Conservation (phyloP, 257 asterid species). For the Scutellaria galericulata region DNA sequence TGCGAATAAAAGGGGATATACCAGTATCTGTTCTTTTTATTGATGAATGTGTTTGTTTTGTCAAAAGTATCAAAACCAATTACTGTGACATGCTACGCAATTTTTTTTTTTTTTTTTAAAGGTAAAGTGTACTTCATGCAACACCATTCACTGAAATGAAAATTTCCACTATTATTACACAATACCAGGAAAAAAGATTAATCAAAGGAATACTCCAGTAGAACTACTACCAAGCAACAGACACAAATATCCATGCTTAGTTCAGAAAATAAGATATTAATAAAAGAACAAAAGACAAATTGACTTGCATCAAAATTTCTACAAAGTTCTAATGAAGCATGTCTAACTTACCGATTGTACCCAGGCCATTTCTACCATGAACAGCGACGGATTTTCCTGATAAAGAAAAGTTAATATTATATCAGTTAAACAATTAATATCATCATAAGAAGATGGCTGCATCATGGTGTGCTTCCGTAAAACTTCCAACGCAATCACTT, state of each 20-base stretch:
- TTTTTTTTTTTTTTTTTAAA: not conserved
- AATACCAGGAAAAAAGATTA: not conserved
- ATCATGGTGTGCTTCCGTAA: slow-evolving; percentile 6
- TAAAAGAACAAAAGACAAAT: slow-evolving; percentile 2
- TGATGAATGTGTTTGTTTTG: slow-evolving; percentile 1
- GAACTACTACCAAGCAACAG: not conserved
- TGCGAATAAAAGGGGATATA: slow-evolving; percentile 1
- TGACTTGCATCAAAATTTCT: slow-evolving; percentile 6
- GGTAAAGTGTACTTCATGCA: too few species aligned
- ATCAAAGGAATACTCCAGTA: slow-evolving; percentile 4
- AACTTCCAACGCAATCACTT: not conserved
- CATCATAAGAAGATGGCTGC: slow-evolving; percentile 17
- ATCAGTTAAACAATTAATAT: slow-evolving; percentile 29
- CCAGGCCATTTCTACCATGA: slow-evolving; percentile 87
- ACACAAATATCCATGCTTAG: slow-evolving; percentile 2
- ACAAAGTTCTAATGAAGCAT: slow-evolving; percentile 27
- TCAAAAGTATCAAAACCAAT: not conserved
- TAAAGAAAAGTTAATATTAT: slow-evolving; percentile 31
- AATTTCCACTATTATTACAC: not conserved
- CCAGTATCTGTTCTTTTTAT: slow-evolving; percentile 11
- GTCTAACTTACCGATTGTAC: slow-evolving; percentile 70
- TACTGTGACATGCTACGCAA: not conserved
- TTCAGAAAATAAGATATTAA: not conserved
- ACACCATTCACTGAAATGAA: not conserved
- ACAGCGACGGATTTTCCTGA: slow-evolving; percentile 87